Evolutionary conservation across 2,329 filamentous ascomycete species (phyloP), one percentile per base, ranked within the genome.

Genomic region (Didymellaceae sp.): DNA sequence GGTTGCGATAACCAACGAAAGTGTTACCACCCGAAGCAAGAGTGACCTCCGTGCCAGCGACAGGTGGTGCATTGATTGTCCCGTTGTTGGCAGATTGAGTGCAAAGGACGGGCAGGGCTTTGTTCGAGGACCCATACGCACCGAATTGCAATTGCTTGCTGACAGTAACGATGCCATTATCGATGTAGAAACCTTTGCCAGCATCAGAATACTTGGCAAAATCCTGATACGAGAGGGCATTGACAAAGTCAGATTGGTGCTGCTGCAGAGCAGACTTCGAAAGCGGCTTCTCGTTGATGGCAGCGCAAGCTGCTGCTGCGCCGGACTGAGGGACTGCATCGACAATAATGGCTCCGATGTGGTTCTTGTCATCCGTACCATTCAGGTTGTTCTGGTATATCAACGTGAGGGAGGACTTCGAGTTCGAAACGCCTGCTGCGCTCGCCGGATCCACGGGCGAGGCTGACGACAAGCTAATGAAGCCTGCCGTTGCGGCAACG

Each of bases 381-480:
- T 83, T 83, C 18, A 82, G 68, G 31, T 82, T 82, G 65, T 82
- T 83, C 59, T 82, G 80, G 52, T 79, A 82, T 7, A 82, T 61
- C 6, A 82, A 67, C 0, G 78, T 80, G 44, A 82, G 59, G 1
- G 79, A 81, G 1, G 74, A 78, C 18, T 73, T 58, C 2, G 62
- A 62, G 28, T 70, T 71, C 2, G 65, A 62, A 2, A 57, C 53
- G 31, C 38, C 28, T 3, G 54, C 40, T 1, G 53, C 26, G 37
- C 47, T 55, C 49, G 54, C 58, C 26, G 51, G 24, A 24, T 61
- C 59, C 5, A 64, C 40, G 9, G 66, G 63, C 14, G 56, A 59
- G 58, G 58, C 16, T 51, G 42, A 21, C 9, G 61, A 51, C 8
- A 65, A 31, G n/a, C 58, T 45, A 17, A 52, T 50, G 25, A 66